phyloP scores from a whole-genome alignment of 768 basidiomycete species.

The Amanita inopinata region DNA sequence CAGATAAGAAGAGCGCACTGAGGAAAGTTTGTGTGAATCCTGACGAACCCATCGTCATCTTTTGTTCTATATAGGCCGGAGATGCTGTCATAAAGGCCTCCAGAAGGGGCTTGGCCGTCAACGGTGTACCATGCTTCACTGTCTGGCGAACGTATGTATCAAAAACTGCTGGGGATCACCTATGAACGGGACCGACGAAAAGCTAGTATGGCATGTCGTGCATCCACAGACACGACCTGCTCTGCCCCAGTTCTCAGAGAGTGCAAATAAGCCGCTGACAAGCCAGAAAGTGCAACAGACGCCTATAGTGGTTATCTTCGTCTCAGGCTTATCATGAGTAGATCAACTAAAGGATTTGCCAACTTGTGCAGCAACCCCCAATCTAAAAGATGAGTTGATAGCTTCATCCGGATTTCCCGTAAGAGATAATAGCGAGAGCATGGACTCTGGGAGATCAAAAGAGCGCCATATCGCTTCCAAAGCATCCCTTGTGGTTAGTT shows the following conservation, averaged over 20 bases:
- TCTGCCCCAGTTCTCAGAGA: slow-evolving; percentile 32
- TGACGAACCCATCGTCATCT: slow-evolving; percentile 35
- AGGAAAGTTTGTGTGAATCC: slow-evolving; percentile 57
- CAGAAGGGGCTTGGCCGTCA: slow-evolving; percentile 24
- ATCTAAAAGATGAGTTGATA: slow-evolving; percentile 43
- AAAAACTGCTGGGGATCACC: background rate
- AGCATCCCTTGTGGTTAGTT: slow-evolving; percentile 10
- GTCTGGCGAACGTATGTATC: slow-evolving; percentile 19
- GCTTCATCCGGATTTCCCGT: slow-evolving; percentile 29
- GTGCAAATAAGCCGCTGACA: slow-evolving; percentile 44
- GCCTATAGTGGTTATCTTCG: slow-evolving; percentile 20
- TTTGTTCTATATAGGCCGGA: slow-evolving; percentile 47
- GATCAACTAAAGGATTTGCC: slow-evolving; percentile 9
- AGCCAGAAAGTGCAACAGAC: slow-evolving; percentile 38
- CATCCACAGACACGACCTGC: slow-evolving; percentile 42
- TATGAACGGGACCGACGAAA: slow-evolving; percentile 31
- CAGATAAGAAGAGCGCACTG: slow-evolving; percentile 29
- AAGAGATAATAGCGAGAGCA: slow-evolving; percentile 27
- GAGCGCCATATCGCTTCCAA: slow-evolving; percentile 29
- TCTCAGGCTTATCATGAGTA: background rate
- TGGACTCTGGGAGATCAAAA: slow-evolving; percentile 27
- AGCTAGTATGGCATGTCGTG: slow-evolving; percentile 45
- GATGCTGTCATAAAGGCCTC: slow-evolving; percentile 34
- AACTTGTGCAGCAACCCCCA: slow-evolving; percentile 47
- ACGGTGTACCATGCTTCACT: slow-evolving; percentile 43